phyloP scores from a whole-genome alignment of 176 grass and related monocot species.

The Coix lacrymajobi region DNA sequence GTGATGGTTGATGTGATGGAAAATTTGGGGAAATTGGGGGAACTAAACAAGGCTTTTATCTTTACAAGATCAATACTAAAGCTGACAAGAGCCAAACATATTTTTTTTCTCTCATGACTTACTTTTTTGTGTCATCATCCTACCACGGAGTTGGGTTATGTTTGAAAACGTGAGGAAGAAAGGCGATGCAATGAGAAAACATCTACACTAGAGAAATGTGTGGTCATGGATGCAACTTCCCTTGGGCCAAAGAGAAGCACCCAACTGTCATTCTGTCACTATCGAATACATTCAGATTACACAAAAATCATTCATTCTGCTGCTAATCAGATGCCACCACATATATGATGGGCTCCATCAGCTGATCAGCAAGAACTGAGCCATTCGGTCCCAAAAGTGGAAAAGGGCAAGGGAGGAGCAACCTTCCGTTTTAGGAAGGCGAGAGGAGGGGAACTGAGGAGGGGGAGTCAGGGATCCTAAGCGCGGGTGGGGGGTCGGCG shows the following conservation, averaged over 20 bases:
- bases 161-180: not conserved
- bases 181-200: not conserved
- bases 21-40: too few species aligned
- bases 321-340: conserved; percentile 25
- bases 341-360: conserved; percentile 8
- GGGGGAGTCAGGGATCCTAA: not conserved
- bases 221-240: not conserved
- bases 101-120: too few species aligned
- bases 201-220: not conserved
- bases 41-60: too few species aligned
- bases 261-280: conserved; percentile 14
- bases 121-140: too few species aligned
- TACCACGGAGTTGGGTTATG: too few species aligned
- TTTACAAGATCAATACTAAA: too few species aligned
- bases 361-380: not conserved
- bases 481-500: not conserved
- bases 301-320: not conserved
- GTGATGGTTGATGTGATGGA: too few species aligned
- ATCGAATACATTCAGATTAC: not conserved
- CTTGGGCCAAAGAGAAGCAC: conserved; percentile 5
- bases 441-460: not conserved
- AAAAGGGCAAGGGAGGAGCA: not conserved
- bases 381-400: not conserved
- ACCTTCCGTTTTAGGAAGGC: conserved; percentile 29
- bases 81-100: too few species aligned